Percentiles rank a stretch among this genome's conserved stretches.
Evolutionary conservation across 2,329 filamentous ascomycete genomes (phyloP).

Genomic region (Phialophora chinensis): DNA sequence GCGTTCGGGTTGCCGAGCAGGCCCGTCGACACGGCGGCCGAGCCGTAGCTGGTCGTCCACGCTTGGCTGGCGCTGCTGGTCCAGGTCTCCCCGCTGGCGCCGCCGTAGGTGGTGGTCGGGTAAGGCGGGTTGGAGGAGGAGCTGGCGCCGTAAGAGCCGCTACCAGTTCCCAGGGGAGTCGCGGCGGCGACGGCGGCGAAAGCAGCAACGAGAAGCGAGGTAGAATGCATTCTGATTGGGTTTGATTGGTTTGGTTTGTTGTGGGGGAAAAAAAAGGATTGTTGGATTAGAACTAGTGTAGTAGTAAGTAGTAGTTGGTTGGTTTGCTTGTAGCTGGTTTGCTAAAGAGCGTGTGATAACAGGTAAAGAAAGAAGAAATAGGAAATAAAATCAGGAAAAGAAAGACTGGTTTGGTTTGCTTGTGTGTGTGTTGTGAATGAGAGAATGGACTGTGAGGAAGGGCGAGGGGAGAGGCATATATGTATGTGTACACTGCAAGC

Average conservation of each 20-base stretch:
- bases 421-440: conserved; percentile 29
- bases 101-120: conserved; percentile 6
- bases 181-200: conserved; percentile 32
- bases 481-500: conserved; percentile 10
- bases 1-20: conserved; percentile 28
- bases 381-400: conserved; percentile 20
- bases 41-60: conserved; percentile 25
- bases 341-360: conserved; percentile 38
- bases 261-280: not conserved
- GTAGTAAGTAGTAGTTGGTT: conserved; percentile 7
- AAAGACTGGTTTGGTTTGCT: conserved; percentile 29
- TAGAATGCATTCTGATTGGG: conserved; percentile 32
- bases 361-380: conserved; percentile 26
- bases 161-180: conserved; percentile 27
- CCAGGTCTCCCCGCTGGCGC: too few relatives aligned
- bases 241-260: conserved; percentile 11
- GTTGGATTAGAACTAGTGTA: conserved; percentile 5
- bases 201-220: conserved; percentile 33
- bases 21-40: not conserved
- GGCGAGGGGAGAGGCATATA: conserved; percentile 16
- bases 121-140: conserved; percentile 4
- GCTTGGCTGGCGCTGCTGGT: conserved; percentile 3
- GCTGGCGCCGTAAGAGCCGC: conserved; percentile 9
- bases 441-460: conserved; percentile 12
- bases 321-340: conserved; percentile 14